These are phyloP conservation scores for Mrakia gelida DNA, from an alignment of 768 basidiomycete genomes.

Conservation along the genomic window DNA sequence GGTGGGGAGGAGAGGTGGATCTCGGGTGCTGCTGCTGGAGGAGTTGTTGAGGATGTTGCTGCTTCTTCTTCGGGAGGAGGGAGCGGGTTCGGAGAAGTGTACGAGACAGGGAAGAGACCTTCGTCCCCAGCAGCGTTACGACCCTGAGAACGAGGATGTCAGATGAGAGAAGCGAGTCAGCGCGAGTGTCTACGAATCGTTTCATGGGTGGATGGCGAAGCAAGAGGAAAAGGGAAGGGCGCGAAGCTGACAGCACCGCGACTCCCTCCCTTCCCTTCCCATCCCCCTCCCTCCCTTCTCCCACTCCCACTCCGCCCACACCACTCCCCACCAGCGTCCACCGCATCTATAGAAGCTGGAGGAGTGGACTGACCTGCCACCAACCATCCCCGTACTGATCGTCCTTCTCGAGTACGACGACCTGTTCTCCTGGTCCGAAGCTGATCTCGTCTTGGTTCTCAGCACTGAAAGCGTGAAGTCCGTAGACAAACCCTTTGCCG, in stretches of 20 bases:
- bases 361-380: conserved; percentile 65
- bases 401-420: conserved; percentile 88
- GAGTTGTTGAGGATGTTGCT: background rate
- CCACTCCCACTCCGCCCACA: background rate
- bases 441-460: conserved; percentile 91
- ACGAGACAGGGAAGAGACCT: conserved; percentile 89
- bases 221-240: background rate
- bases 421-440: conserved; percentile 77
- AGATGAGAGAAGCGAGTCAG: background rate
- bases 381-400: conserved; percentile 91
- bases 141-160: conserved; percentile 54
- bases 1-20: conserved; percentile 8
- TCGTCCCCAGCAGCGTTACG: conserved; percentile 71
- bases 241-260: background rate
- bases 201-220: too few species aligned
- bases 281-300: background rate
- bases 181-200: background rate
- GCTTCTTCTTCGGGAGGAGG: background rate
- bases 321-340: background rate
- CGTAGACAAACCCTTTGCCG: conserved; percentile 60
- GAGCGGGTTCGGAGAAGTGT: conserved; percentile 57
- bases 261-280: background rate
- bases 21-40: conserved; percentile 33
- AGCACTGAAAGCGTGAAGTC: conserved; percentile 78
- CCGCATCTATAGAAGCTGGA: background rate